Percentiles rank a stretch among this genome's conserved stretches.
Evolutionary conservation across 108 stramenopile genomes (phyloP).

Genomic region (Cyclotella choctawhatcheeana): DNA sequence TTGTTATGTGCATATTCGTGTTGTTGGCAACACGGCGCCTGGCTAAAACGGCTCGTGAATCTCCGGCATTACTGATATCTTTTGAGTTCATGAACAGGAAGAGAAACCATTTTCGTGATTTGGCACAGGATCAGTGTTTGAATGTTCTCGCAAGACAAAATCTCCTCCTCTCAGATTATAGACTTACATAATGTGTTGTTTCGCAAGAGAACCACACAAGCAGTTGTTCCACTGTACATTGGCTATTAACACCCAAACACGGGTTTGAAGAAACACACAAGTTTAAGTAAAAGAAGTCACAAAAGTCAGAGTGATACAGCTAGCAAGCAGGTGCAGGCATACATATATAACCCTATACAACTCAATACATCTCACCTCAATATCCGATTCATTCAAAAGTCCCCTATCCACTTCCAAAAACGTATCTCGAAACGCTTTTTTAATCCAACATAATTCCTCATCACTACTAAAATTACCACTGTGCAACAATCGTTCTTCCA

Average conservation of each 20-base stretch:
- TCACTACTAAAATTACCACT: not conserved
- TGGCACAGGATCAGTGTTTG: no score
- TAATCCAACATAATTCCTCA: constrained; percentile 28
- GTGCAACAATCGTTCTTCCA: constrained; percentile 65
- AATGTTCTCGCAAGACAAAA: no score
- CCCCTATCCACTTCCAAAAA: constrained; percentile 84
- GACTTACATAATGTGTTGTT: constrained; percentile 79
- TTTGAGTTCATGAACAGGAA: not conserved
- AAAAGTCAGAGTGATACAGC: no score
- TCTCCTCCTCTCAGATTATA: not conserved
- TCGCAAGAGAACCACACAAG: constrained; percentile 82
- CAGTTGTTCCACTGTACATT: constrained; percentile 91
- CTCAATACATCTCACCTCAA: constrained; percentile 46
- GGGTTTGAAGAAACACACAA: no score
- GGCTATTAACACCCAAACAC: constrained; percentile 45
- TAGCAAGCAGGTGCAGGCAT: no score
- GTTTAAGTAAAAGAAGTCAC: not conserved
- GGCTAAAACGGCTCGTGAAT: constrained; percentile 92
- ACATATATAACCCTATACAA: no score
- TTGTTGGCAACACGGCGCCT: constrained; percentile 24
- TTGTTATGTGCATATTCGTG: not conserved
- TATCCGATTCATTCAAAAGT: constrained; percentile 61
- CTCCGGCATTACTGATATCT: constrained; percentile 76
- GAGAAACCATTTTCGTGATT: not conserved
- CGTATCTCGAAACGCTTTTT: constrained; percentile 75